These are phyloP conservation scores for Phylloporus scabripes DNA, from an alignment of 768 basidiomycete genomes.

Conservation along the genomic window DNA sequence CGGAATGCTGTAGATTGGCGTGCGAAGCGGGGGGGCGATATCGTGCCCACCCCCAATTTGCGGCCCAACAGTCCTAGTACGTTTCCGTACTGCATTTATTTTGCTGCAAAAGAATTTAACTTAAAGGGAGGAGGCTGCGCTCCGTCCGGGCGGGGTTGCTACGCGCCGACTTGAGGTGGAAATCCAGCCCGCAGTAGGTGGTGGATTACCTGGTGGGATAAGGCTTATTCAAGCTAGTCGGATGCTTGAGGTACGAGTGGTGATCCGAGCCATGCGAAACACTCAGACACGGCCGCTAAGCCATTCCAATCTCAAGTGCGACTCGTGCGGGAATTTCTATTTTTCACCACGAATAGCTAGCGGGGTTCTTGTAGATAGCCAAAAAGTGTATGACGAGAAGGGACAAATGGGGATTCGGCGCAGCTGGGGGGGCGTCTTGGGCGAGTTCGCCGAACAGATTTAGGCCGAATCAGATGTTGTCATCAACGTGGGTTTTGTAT, in stretches of 20 bases:
- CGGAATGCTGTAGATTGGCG: slow-evolving; percentile 8
- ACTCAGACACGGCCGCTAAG: slow-evolving; percentile 12
- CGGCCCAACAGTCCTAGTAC: slow-evolving; percentile 16
- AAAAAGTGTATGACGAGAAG: slow-evolving; percentile 17
- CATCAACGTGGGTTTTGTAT: slow-evolving; percentile 20
- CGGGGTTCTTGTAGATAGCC: slow-evolving; percentile 21
- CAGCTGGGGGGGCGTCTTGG: slow-evolving; percentile 2
- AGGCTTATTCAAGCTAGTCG: background rate
- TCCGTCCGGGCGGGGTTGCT: slow-evolving; percentile 8
- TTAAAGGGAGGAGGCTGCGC: slow-evolving; percentile 8
- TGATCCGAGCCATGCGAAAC: slow-evolving; percentile 26
- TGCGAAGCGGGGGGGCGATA: slow-evolving; percentile 4
- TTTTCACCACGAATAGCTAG: slow-evolving; percentile 9
- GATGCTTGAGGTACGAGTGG: slow-evolving; percentile 7
- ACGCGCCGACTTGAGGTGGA: slow-evolving; percentile 21
- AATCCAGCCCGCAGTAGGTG: slow-evolving; percentile 11
- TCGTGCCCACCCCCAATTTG: slow-evolving; percentile 20
- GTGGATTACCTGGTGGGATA: slow-evolving; percentile 13
- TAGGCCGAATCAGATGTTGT: slow-evolving; percentile 17
- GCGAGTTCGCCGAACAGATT: slow-evolving; percentile 22
- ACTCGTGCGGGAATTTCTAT: slow-evolving; percentile 20
- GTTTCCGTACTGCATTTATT: slow-evolving; percentile 9
- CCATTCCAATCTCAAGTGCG: slow-evolving; percentile 24
- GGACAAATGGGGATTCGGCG: slow-evolving; percentile 26
- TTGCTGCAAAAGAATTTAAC: slow-evolving; percentile 10